Evolutionary conservation across 176 grass and related monocot species (phyloP).

Genomic region (Aegilops sharonensis): DNA sequence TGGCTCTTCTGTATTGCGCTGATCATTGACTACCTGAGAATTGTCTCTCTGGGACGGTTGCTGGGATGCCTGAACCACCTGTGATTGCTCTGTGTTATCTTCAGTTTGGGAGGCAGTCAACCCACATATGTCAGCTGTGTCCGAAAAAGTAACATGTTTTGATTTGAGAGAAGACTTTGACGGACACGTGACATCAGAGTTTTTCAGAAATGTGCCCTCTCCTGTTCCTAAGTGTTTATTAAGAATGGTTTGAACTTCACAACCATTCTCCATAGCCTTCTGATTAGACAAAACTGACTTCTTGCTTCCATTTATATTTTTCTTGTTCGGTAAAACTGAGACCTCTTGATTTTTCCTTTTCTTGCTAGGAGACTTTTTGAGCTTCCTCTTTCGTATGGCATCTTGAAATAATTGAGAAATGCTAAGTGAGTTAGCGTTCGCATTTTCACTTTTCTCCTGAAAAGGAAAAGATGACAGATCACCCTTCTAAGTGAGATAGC

Average conservation of each 20-base stretch:
- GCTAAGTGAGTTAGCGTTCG: slow-evolving; percentile 37
- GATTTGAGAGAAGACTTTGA: slow-evolving; percentile 28
- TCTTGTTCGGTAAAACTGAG: slow-evolving; percentile 45
- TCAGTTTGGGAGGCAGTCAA: slow-evolving; percentile 26
- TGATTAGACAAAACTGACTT: slow-evolving; percentile 41
- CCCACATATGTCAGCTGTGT: slow-evolving; percentile 39
- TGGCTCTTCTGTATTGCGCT: slow-evolving; percentile 22
- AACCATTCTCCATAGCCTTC: slow-evolving; percentile 33
- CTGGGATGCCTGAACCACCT: slow-evolving; percentile 34
- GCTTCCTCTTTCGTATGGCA: slow-evolving; percentile 40
- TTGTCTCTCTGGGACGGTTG: slow-evolving; percentile 1
- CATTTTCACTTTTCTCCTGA: slow-evolving; percentile 50
- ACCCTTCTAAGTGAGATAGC: not conserved
- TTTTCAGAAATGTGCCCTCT: slow-evolving; percentile 4
- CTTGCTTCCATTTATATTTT: slow-evolving; percentile 43
- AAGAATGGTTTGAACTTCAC: slow-evolving; percentile 54
- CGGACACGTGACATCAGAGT: slow-evolving; percentile 16
- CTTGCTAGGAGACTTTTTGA: slow-evolving; percentile 41
- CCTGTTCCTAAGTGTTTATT: slow-evolving; percentile 50
- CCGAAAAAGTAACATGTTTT: slow-evolving; percentile 70
- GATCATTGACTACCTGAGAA: slow-evolving; percentile 26
- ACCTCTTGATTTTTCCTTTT: slow-evolving; percentile 43
- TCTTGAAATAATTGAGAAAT: slow-evolving; percentile 55
- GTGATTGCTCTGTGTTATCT: slow-evolving; percentile 37
- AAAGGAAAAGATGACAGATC: slow-evolving; percentile 28